Conservation (phyloP, 2,329 filamentous ascomycete species). For the Epichloe scottii region DNA sequence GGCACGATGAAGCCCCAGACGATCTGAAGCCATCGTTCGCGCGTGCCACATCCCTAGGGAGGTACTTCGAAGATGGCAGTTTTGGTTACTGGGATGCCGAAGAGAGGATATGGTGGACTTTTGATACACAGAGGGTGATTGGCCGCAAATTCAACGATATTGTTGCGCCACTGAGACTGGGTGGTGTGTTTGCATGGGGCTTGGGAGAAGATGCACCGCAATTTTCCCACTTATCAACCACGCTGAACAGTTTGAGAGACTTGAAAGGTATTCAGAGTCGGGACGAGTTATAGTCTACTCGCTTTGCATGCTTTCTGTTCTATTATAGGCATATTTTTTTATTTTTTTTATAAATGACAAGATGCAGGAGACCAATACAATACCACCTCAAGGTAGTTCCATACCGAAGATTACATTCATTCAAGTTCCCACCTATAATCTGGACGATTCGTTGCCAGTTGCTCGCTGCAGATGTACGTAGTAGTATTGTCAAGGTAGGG, state of each 20-base stretch:
- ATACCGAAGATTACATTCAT: too few species aligned
- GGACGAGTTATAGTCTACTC: slow-evolving; percentile 18
- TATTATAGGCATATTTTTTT: too few species aligned
- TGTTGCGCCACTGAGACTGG: slow-evolving; percentile 41
- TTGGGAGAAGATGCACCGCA: slow-evolving; percentile 51
- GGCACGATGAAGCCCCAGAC: slow-evolving; percentile 39
- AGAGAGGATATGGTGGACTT: slow-evolving; percentile 58
- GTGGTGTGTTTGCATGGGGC: slow-evolving; percentile 66
- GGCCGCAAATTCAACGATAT: slow-evolving; percentile 48
- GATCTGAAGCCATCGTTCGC: slow-evolving; percentile 45
- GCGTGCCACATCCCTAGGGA: slow-evolving; percentile 37
- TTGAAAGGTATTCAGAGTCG: slow-evolving; percentile 5
- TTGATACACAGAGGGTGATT: slow-evolving; percentile 52
- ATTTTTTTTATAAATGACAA: too few species aligned
- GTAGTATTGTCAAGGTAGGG: too few species aligned
- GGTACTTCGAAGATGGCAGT: slow-evolving; percentile 47
- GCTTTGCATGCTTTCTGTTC: not conserved
- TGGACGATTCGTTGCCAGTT: too few species aligned
- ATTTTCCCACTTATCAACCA: slow-evolving; percentile 29
- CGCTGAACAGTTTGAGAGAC: slow-evolving; percentile 13
- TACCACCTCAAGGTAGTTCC: too few species aligned
- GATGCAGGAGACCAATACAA: too few species aligned
- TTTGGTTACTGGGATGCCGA: slow-evolving; percentile 54
- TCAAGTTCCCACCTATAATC: too few species aligned
- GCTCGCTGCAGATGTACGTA: too few species aligned